Percentiles rank a stretch among this genome's conserved stretches.
These are phyloP conservation scores for Penicillium waksmanii DNA, from an alignment of 495 filamentous ascomycete genomes.

Conservation along the genomic window DNA sequence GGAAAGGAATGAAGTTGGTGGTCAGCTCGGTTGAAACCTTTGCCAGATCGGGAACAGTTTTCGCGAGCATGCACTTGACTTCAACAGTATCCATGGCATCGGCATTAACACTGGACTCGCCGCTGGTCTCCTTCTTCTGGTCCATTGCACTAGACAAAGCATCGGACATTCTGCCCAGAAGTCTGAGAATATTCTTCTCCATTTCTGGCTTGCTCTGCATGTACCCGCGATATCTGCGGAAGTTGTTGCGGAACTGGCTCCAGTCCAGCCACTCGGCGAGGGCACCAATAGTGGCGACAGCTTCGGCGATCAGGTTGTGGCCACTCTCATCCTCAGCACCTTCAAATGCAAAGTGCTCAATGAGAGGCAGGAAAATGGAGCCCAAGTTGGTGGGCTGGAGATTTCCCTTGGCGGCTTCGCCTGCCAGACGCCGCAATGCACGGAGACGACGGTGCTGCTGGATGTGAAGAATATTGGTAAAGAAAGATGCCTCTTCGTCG, in stretches of 20 bases:
- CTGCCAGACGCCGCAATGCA: conserved; percentile 75
- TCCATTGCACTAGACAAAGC: conserved; percentile 61
- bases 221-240: conserved; percentile 79
- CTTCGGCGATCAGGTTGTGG: conserved; percentile 82
- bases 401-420: conserved; percentile 61
- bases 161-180: conserved; percentile 81
- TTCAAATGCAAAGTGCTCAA: conserved; percentile 93
- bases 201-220: conserved; percentile 78
- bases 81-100: conserved; percentile 34
- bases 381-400: conserved; percentile 76
- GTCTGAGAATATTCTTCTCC: conserved; percentile 81
- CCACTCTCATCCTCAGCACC: conserved; percentile 73
- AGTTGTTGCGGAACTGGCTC: conserved; percentile 84
- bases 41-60: conserved; percentile 66
- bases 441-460: conserved; percentile 86
- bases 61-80: conserved; percentile 55
- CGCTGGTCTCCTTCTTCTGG: conserved; percentile 33
- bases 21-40: conserved; percentile 76
- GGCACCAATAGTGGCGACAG: conserved; percentile 72
- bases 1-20: conserved; percentile 72
- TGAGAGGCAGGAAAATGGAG: conserved; percentile 85
- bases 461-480: conserved; percentile 88
- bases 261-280: conserved; percentile 80
- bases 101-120: conserved; percentile 45
- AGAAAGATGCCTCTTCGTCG: conserved; percentile 91